Evolutionary conservation across 768 basidiomycete species (phyloP).

Genomic region (Lentinus tigrinus): DNA sequence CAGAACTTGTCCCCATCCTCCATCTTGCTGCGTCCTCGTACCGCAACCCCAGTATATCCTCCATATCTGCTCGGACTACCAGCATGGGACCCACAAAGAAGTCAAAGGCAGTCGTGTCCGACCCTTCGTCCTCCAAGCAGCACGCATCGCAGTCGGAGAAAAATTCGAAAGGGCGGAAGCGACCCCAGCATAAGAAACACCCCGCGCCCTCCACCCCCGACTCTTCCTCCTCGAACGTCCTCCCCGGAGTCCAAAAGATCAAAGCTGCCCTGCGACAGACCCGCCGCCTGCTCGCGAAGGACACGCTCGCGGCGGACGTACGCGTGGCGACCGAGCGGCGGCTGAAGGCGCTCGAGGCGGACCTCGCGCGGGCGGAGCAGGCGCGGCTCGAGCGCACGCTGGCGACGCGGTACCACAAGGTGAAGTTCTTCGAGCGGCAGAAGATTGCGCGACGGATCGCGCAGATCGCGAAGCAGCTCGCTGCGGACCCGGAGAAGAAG

Average conservation of each 20-base stretch:
- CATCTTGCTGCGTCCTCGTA: no score
- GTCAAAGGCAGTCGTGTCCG: not conserved
- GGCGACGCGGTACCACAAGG: slow-evolving; percentile 80
- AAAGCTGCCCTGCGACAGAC: slow-evolving; percentile 86
- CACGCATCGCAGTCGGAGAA: not conserved
- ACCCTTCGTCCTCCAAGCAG: slow-evolving; percentile 7
- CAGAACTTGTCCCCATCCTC: no score
- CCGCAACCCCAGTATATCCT: no score
- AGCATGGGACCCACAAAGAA: not conserved
- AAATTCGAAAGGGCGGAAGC: not conserved
- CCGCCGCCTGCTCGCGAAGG: slow-evolving; percentile 79
- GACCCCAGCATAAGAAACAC: slow-evolving; percentile 16
- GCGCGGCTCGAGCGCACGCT: slow-evolving; percentile 69
- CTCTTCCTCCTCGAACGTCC: slow-evolving; percentile 12
- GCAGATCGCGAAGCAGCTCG: slow-evolving; percentile 58
- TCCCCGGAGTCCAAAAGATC: slow-evolving; percentile 80
- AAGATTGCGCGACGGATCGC: slow-evolving; percentile 79
- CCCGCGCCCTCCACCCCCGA: not conserved
- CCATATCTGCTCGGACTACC: no score
- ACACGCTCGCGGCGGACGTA: slow-evolving; percentile 81
- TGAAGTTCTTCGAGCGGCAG: slow-evolving; percentile 94
- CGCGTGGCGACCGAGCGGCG: slow-evolving; percentile 80
- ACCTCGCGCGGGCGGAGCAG: slow-evolving; percentile 62
- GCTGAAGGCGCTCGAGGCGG: slow-evolving; percentile 69
- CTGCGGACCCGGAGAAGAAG: slow-evolving; percentile 35